Percentiles rank a stretch among this genome's conserved stretches.
phyloP scores from a whole-genome alignment of 2,329 filamentous ascomycete species.

The Ambrosiella xylebori region DNA sequence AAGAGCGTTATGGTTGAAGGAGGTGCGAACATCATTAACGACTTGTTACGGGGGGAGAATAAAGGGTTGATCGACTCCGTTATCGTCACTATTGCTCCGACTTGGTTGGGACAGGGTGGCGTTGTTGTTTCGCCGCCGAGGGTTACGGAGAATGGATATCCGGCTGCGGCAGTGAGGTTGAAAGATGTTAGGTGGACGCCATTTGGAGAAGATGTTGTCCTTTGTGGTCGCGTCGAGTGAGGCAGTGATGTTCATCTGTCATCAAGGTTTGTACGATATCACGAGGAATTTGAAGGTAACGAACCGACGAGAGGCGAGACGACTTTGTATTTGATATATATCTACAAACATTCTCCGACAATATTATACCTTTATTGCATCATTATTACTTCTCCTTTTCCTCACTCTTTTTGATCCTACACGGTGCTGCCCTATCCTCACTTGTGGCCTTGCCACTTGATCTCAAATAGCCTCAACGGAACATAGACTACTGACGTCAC shows the following conservation, averaged over 20 bases:
- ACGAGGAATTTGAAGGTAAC: not conserved
- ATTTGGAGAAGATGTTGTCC: conserved; percentile 65
- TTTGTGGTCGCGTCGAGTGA: conserved; percentile 46
- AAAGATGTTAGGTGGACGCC: conserved; percentile 55
- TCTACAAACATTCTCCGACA: not conserved
- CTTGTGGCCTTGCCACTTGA: not conserved
- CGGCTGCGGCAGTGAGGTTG: conserved; percentile 46
- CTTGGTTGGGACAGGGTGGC: conserved; percentile 71
- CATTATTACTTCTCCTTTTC: conserved; percentile 9
- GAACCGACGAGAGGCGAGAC: too few species aligned
- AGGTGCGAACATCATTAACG: conserved; percentile 66
- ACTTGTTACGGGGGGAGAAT: conserved; percentile 48
- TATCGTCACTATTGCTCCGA: conserved; percentile 77
- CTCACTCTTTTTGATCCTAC: conserved; percentile 20
- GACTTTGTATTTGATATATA: not conserved
- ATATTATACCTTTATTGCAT: not conserved
- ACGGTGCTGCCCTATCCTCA: not conserved
- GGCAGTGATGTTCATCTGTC: not conserved
- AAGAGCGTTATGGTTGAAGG: conserved; percentile 84
- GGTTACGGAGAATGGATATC: conserved; percentile 31
- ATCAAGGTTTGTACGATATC: not conserved
- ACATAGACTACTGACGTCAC: conserved; percentile 25
- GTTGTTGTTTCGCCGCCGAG: conserved; percentile 59
- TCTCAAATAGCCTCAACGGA: conserved; percentile 20
- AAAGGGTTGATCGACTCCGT: conserved; percentile 54